These are phyloP conservation scores for carrot (Daucus carota) DNA, from an alignment of 129 eudicot species.

Conservation along the genomic window DH1_v3.0 NC_030381.2:45451501-45452000, in stretches of 20 bases:
- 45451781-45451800: slow-evolving; percentile 53
- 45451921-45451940: background rate
- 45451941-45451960: background rate
- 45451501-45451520: slow-evolving; percentile 92
- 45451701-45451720: slow-evolving; percentile 32
- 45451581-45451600: slow-evolving; percentile 56
- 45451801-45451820: slow-evolving; percentile 71
- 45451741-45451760: slow-evolving; percentile 56
- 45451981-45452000: background rate
- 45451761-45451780: slow-evolving; percentile 60
- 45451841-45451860: slow-evolving; percentile 38
- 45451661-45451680: slow-evolving; percentile 33
- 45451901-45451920: slow-evolving; percentile 40
- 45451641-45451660: slow-evolving; percentile 37
- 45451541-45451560: slow-evolving; percentile 88
- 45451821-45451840: slow-evolving; percentile 67
- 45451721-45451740: slow-evolving; percentile 51
- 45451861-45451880: slow-evolving; percentile 43
- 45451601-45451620: slow-evolving; percentile 43
- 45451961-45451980: background rate
- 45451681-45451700: slow-evolving; percentile 33
- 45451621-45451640: slow-evolving; percentile 33
- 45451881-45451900: slow-evolving; percentile 59
- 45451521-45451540: slow-evolving; percentile 83
- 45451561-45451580: slow-evolving; percentile 74